Evolutionary conservation across 164 flowering plant genomes (phyloP), one percentile per base, ranked within the genome.

Genomic region (Brasenia schreberi): DNA sequence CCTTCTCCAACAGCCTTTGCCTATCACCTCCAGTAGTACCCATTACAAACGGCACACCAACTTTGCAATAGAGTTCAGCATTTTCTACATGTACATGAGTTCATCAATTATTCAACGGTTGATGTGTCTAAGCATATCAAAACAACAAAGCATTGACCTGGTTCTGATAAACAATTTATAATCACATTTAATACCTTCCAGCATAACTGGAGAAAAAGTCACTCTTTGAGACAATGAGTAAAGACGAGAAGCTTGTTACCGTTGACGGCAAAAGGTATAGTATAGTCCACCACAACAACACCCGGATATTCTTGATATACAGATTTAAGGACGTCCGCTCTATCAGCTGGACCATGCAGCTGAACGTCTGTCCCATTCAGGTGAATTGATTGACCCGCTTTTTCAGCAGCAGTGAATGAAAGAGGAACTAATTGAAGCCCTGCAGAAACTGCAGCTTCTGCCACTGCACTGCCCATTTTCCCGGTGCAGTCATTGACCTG

Each of bases 11-110:
- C 56, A 89, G 72, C 18, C 52, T 74, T 63, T 83, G 84, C 79
- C 96, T 83, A 74, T 92, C 90, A 65, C 98, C 95, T 59, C 98
- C 96, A 67, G 96, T 92, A 14, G 98, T 92, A 77, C 98, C 98
- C 88, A 92, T 86, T 44, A 92, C 96, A 83, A 92, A 92, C 18
- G 98, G 98, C 19, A 89, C 95, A 61, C 96, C 93, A 67, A 88
- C 73, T 81, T 88, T 89, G 83, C 84, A 77, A 73, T 92, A 89
- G 27, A 89, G 71, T 45, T 84, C 91, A 7, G 96, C 98, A 80
- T 92, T 92, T 59, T 75, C 95, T 89, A 74, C 62, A 72, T 9
- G 56, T 43, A 67, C 16, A 14, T 14, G 2, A 49, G 16, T 49
- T 14, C 16, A 49, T 14, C 16, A 9, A 5, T 45, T 1, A 45